Evolutionary conservation across 352 stramenopile species (phyloP), one percentile per base, ranked within the genome.

Genomic region (Globisporangium splendens): DNA sequence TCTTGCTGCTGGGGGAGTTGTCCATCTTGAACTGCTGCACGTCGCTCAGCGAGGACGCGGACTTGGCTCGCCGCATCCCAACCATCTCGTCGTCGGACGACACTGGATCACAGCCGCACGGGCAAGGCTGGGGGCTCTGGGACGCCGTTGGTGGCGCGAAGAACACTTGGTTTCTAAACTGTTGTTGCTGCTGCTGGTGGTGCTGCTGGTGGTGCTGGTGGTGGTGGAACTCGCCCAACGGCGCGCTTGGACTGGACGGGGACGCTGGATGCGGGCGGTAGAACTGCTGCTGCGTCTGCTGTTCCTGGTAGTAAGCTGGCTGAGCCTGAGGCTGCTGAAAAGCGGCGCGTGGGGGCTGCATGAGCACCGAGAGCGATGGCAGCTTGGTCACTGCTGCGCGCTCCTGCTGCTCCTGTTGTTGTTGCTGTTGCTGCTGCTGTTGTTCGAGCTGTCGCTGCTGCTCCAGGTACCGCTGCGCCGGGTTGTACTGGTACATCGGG

Each of bases 281-380:
- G 33, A 14, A 28, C 11, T 52, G 17, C 18, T 21, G 31, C 15
- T 31, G 20, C 38, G 13, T 7, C 21, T 49, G n/a, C 1, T 20
- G 2, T 7, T 46, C 39, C 5, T 35, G 35, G 28, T 35, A 10
- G 28, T 11, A 35, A 8, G 28, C 28, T 35, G 28, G 28, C 28
- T 35, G 28, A 35, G 28, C 28, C 28, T 35, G 28, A 11, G 28
- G 28, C 28, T 61, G 44, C 24, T 54, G 35, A 8, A 44, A 61
- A 3, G 55, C 7, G 10, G 11, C 28, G 21, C 17, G 49, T 11
- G 28, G 28, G 5, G 55, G 55, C 24, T 62, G 55, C 55, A 62
- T 62, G 55, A 62, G 56, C 47, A 62, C 56, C 12, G 56, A 62
- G 38, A 62, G 56, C n/a, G 56, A 55, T 18, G 56, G 56, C 17